These are phyloP conservation scores for Neoscytalidium dimidiatum DNA, from an alignment of 2,329 filamentous ascomycete species.

Conservation along the genomic window DNA sequence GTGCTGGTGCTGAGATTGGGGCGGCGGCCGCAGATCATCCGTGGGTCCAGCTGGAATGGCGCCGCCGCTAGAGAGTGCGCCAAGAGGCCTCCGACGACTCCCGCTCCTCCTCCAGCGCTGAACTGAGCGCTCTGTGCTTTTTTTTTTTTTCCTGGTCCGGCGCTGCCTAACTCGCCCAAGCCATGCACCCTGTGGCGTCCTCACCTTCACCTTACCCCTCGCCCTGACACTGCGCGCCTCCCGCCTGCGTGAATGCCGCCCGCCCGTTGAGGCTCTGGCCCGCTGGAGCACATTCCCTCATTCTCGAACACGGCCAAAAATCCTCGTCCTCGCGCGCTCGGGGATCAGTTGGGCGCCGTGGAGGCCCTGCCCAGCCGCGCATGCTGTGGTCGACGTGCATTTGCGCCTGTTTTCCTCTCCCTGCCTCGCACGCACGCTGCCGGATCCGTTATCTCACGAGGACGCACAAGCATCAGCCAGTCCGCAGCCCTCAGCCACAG, in stretches of 20 bases:
- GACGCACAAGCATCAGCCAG: conserved; percentile 9
- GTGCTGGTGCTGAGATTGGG: too few relatives aligned
- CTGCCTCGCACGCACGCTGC: not conserved
- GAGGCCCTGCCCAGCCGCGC: not conserved
- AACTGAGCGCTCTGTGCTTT: not conserved
- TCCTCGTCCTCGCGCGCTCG: not conserved
- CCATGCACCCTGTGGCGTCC: not conserved
- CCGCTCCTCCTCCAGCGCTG: conserved; percentile 16
- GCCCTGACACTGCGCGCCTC: not conserved
- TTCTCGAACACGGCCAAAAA: not conserved
- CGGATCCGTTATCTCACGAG: conserved; percentile 1
- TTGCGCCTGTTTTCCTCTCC: not conserved
- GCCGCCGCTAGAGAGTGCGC: conserved; percentile 17
- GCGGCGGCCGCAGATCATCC: conserved; percentile 6
- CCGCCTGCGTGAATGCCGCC: not conserved
- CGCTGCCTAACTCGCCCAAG: too few relatives aligned
- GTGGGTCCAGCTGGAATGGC: conserved; percentile 14
- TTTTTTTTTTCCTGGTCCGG: too few relatives aligned
- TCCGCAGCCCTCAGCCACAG: conserved; percentile 17
- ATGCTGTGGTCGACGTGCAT: not conserved
- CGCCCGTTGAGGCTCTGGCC: not conserved
- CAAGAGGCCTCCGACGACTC: conserved; percentile 8
- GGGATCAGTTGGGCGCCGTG: not conserved
- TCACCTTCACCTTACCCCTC: not conserved
- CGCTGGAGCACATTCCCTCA: not conserved